A percentile compares a stretch with the other conserved stretches of the same genome.
Evolutionary conservation across 1,139 yeast species (phyloP).

Genomic region (Lodderomyces theae): DNA sequence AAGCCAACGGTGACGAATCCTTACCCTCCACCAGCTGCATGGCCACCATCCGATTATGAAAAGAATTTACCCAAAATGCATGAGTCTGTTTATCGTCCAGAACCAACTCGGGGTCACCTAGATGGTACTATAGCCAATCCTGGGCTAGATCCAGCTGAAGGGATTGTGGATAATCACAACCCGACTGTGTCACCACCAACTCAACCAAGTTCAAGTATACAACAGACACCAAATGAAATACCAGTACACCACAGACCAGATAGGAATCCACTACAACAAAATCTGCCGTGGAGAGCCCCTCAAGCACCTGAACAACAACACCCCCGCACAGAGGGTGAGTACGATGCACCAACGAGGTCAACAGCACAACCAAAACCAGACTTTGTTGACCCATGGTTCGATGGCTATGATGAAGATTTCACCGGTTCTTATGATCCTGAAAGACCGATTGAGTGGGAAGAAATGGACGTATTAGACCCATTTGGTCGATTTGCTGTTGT

Average conservation of each 20-base stretch:
- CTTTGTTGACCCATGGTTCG: conserved; percentile 1
- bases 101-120: not conserved
- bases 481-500: conserved; percentile 21
- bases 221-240: not conserved
- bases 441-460: conserved; percentile 24
- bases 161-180: not conserved
- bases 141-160: not conserved
- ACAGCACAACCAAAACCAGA: not conserved
- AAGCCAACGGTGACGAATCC: conserved; percentile 15
- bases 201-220: not conserved
- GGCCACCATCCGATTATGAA: conserved; percentile 12
- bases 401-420: not conserved
- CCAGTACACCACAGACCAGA: not conserved
- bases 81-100: conserved; percentile 2
- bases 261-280: not conserved
- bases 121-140: not conserved
- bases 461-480: conserved; percentile 20
- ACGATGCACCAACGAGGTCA: not conserved
- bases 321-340: too few relatives aligned
- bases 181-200: not conserved
- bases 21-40: conserved; percentile 12
- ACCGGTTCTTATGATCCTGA: conserved; percentile 15
- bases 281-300: not conserved
- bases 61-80: conserved; percentile 3
- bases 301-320: not conserved